Base-by-base conservation (phyloP, 2,329 filamentous ascomycete genomes). In the Nemania sp. region DNA sequence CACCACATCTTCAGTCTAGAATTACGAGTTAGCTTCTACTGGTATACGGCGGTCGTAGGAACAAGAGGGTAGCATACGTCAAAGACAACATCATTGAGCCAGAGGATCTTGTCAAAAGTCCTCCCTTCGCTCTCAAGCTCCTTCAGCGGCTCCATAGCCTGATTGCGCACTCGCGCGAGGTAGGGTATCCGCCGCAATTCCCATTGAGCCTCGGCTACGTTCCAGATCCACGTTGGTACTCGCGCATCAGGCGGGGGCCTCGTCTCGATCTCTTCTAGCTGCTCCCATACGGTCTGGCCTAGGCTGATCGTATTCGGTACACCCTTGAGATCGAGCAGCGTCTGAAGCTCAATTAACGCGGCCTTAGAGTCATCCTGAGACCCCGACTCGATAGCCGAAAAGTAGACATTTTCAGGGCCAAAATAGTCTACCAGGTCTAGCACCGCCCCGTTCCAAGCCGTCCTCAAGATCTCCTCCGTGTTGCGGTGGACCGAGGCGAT, bases 401-500 rank as follows among this genome's bases (percentile, higher is more conserved):
- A 83, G 76, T 86, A 90, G 3, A 92, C 86, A 74, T 91, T 91
- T 18, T 86, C 84, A 1, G 84, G 77, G 0, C 90, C 90, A 5
- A 92, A 80, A 51, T 84, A 80, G 68, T 84, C 80, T 38, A 87
- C 83, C 29, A 92, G 79, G 2, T 84, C 81, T 0, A 90, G 68
- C 1, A 92, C 79, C 2, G 86, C 87, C 15, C 84, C 78, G 70
- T 85, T 88, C 89, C 90, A 92, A 66, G 87, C 83, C 8, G 79
- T 81, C 18, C 86, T 84, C 3, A 92, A 82, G 24, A 92, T 83
- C 0, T 74, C 70, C 70, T 89, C 89, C 64, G 87, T 89, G 73
- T 92, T 92, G 83, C 89, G 91, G 75, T 92, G 89, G 59, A 90
- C 85, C 49, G 87, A 88, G 15, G 88, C 87, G 60, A 93, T 90